Conservation (phyloP, 768 basidiomycete genomes). For the Hygrocybe coccinea region DNA sequence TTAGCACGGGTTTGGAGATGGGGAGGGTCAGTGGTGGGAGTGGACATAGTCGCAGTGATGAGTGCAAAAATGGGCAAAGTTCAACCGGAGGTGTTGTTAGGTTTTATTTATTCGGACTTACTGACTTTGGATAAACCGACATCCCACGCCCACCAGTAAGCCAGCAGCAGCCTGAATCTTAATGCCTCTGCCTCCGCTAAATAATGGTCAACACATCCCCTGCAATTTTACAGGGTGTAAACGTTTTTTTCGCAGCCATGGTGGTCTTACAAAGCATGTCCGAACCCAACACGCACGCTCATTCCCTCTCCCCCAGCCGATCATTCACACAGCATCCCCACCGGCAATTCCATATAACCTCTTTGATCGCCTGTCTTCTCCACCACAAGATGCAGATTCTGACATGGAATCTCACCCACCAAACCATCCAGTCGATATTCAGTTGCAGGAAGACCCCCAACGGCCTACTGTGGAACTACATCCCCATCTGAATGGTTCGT, state of each 20-base stretch:
- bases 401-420: not conserved
- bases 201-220: not conserved
- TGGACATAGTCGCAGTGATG: not conserved
- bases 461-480: not conserved
- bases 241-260: not conserved
- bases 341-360: not conserved
- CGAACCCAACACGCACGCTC: not conserved
- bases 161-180: not conserved
- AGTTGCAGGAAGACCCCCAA: not conserved
- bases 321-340: not conserved
- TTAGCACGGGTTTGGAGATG: constrained; percentile 1
- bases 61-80: not conserved
- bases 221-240: not conserved
- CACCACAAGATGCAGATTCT: not conserved
- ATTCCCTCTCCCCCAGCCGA: not conserved
- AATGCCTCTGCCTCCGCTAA: not conserved
- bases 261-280: not conserved
- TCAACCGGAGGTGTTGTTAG: not conserved
- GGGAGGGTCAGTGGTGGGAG: not conserved
- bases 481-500: not conserved
- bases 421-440: not conserved
- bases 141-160: not conserved
- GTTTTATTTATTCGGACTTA: not conserved
- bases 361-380: constrained; percentile 1
- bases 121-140: not conserved